Evolutionary conservation across 2,329 filamentous ascomycete genomes (phyloP), one percentile per base, ranked within the genome.

Genomic region (Myriosclerotinia scirpicola): DNA sequence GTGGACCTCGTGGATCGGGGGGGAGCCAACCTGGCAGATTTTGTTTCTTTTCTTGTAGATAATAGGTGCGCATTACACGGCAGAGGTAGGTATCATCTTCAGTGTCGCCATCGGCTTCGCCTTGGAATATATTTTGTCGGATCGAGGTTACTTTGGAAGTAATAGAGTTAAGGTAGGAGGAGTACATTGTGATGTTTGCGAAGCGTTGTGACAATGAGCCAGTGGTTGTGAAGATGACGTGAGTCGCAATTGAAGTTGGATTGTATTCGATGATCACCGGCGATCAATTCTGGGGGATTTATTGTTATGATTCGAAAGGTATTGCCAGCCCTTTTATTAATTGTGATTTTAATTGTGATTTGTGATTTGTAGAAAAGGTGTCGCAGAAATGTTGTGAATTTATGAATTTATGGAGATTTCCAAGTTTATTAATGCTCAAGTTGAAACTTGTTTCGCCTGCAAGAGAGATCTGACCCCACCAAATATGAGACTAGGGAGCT

Each of bases 41-140:
- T 30, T 89, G 88, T 72, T 90, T 91, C 76, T 96, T 95, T 78
- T 98, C 65, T 40, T 65, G 93, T 62, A 83, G 86, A 83, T 99
- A 98, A 84, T 98, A 97, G 73, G 88, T 90, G 74, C 95, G 90
- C 36, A 99, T 87, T 46, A 96, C 93, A 74, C 95, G 91, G 79
- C 92, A 96, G 75, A 98, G 90, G 81, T 98, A 93, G 3, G 93
- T 96, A 80, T 96, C 92, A 80, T 98, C 93, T 79, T 96, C 85
- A 69, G 87, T 89, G 76, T 90, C 88, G 78, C 89, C 88, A 78
- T 90, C 88, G 72, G 83, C 81, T 71, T 90, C 87, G 76, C 82
- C 81, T 65, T 91, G 86, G 70, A 93, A 87, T 69, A 92, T 87
- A 69, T 89, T 89, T 74, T 86, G 85, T 64, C 88, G 83, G 72